These are phyloP conservation scores for Candolleomyces eurysporus DNA, from an alignment of 768 basidiomycete species.

Conservation along the genomic window DNA sequence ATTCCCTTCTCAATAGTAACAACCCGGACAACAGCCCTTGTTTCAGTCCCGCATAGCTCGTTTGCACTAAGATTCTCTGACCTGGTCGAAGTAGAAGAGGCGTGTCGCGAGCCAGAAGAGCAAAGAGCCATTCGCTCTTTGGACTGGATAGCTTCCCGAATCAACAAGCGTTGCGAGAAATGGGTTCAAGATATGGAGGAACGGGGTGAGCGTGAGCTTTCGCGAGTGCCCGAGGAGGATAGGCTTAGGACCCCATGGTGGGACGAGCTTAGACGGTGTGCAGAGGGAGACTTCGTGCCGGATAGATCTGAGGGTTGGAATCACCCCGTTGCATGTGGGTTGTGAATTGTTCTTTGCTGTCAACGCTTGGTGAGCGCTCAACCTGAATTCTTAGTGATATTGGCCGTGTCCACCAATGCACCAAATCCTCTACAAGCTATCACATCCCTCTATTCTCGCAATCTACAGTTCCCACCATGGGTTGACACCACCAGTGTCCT, in stretches of 20 bases:
- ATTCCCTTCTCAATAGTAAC: constrained; percentile 49
- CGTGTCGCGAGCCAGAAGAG: constrained; percentile 78
- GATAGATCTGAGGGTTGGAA: constrained; percentile 79
- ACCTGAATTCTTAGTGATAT: constrained; percentile 53
- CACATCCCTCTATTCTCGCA: constrained; percentile 67
- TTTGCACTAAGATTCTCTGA: constrained; percentile 81
- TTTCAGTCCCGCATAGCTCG: constrained; percentile 66
- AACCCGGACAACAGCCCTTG: constrained; percentile 71
- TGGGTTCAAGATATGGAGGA: constrained; percentile 71
- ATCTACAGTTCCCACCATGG: constrained; percentile 73
- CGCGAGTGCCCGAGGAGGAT: constrained; percentile 35
- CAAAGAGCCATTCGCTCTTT: constrained; percentile 75
- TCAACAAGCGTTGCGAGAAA: constrained; percentile 55
- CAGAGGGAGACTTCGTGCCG: constrained; percentile 75
- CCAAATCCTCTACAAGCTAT: constrained; percentile 81
- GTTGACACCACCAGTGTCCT: constrained; percentile 65
- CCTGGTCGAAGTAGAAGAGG: constrained; percentile 65
- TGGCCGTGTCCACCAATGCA: constrained; percentile 79
- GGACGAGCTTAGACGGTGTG: constrained; percentile 78
- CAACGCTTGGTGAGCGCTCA: not conserved
- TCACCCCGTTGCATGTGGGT: constrained; percentile 78
- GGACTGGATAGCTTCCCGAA: constrained; percentile 82
- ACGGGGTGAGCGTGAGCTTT: constrained; percentile 24
- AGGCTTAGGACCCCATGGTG: constrained; percentile 72
- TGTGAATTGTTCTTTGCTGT: not conserved